These are phyloP conservation scores for Allium cepa DNA, from an alignment of 106 monocot genomes.

Conservation along the genomic window DNA sequence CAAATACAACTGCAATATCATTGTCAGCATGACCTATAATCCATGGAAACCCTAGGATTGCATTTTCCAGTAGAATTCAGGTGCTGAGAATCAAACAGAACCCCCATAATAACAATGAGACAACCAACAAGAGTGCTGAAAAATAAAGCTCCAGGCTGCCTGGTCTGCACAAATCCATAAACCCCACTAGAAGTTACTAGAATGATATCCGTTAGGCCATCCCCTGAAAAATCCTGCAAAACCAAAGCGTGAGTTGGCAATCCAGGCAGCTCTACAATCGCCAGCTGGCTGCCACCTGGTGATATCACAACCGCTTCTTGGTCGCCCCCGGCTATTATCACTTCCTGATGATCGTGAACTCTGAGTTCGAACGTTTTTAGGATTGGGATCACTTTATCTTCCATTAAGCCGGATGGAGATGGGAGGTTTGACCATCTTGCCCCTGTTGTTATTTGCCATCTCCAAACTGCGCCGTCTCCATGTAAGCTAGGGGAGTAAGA, in stretches of 20 bases:
- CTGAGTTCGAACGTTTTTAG: constrained; percentile 49
- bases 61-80: constrained; percentile 38
- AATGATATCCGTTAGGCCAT: constrained; percentile 84
- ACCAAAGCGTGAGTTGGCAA: constrained; percentile 73
- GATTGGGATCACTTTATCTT: constrained; percentile 62
- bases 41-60: constrained; percentile 65
- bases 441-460: constrained; percentile 82
- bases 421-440: constrained; percentile 90
- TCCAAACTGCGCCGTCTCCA: constrained; percentile 80
- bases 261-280: constrained; percentile 64
- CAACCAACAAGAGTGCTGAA: constrained; percentile 91
- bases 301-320: constrained; percentile 85
- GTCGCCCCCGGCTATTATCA: constrained; percentile 76
- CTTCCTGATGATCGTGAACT: constrained; percentile 35
- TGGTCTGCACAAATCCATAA: constrained; percentile 78
- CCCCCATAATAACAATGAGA: constrained; percentile 79
- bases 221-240: constrained; percentile 73
- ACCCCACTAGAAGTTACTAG: constrained; percentile 62
- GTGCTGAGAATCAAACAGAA: constrained; percentile 80
- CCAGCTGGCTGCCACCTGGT: constrained; percentile 45
- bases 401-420: constrained; percentile 68
- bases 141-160: constrained; percentile 92
- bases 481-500: constrained; percentile 78
- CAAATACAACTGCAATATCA: no score
- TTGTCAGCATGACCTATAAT: constrained; percentile 26